Percentiles rank a stretch among this genome's conserved stretches.
phyloP scores from a whole-genome alignment of 2,329 filamentous ascomycete species.

The Arthrobotrys sphaeroides region DNA sequence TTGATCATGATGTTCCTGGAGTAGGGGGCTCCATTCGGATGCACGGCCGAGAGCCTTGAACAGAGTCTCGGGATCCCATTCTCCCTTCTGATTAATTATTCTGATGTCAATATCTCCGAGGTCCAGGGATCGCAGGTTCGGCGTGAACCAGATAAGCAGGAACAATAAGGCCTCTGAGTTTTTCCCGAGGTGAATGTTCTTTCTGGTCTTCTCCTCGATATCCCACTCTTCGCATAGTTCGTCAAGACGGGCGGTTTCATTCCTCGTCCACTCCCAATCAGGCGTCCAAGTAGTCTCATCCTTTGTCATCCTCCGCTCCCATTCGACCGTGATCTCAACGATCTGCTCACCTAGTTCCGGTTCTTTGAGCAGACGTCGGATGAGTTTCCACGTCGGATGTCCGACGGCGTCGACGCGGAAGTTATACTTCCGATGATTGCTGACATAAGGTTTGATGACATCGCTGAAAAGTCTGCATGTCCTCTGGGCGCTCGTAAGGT shows the following conservation, averaged over 20 bases:
- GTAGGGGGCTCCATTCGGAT: too few species aligned
- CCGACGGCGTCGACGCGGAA: slow-evolving; percentile 17
- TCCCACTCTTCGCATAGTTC: background rate
- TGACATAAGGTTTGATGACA: background rate
- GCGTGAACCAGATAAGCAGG: slow-evolving; percentile 14
- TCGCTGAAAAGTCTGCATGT: slow-evolving; percentile 3
- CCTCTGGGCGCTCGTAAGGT: background rate
- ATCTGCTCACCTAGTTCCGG: slow-evolving; percentile 7
- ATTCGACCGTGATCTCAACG: slow-evolving; percentile 7
- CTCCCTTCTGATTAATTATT: too few species aligned
- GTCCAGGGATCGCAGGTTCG: slow-evolving; percentile 7
- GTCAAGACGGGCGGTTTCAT: background rate
- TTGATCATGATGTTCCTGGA: too few species aligned
- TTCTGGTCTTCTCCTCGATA: background rate
- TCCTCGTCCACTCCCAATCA: background rate
- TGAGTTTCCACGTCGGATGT: slow-evolving; percentile 17
- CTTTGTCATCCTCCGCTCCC: background rate
- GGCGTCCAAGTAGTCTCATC: slow-evolving; percentile 6
- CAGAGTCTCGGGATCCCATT: too few species aligned
- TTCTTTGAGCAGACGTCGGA: background rate
- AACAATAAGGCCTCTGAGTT: slow-evolving; percentile 21
- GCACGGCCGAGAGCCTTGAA: too few species aligned
- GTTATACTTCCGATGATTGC: background rate
- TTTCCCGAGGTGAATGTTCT: background rate
- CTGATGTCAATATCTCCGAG: background rate